Evolutionary conservation across 176 grass and related monocot genomes (phyloP), one percentile per base, ranked within the genome.

Genomic region (Poa annua): DNA sequence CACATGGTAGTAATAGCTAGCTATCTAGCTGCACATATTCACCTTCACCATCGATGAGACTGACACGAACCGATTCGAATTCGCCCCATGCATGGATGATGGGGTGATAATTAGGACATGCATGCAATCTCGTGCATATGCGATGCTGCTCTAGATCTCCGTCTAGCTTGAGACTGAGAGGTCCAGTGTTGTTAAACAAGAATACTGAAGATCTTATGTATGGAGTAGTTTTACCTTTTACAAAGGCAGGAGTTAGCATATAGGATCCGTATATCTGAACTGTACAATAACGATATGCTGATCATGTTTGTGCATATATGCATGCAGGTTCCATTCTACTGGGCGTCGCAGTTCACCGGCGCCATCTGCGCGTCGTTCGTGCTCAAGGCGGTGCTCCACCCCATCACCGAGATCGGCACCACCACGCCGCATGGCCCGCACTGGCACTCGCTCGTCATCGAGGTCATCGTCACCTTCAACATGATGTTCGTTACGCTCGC

Each of bases 401-500:
- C 96, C 1, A 87, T 99, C 77, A 20, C 45, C 14, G 39, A 86
- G 59, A 35, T 99, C 35, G 96, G 96, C 35, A 87, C 85, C 14
- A 99, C 96, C 45, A 71, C 42, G 45, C 96, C 96, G 4, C 49
- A 81, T 3, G 96, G 85, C 36, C 84, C 93, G 13, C 83, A 86
- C 48, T 86, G 85, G 87, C 93, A 95, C 15, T 71, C 96, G 19
- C 89, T 99, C 38, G 38, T 96, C 78, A 87, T 89, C 33, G 96
- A 99, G 86, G 14, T 92, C 34, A 68, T 99, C 33, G 96, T 99
- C 1, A 96, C 96, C 12, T 99, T 99, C 83, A 93, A 91, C 91
- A 99, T 99, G 96, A 99, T 99, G 91, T 96, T 99, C 15, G 96
- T 99, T 45, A 99, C 96, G 1, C 87, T 90, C 57, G 96, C 96